These are phyloP conservation scores for Bothriochloa decipiens DNA, from an alignment of 176 grass and related monocot genomes.

Conservation along the genomic window DNA sequence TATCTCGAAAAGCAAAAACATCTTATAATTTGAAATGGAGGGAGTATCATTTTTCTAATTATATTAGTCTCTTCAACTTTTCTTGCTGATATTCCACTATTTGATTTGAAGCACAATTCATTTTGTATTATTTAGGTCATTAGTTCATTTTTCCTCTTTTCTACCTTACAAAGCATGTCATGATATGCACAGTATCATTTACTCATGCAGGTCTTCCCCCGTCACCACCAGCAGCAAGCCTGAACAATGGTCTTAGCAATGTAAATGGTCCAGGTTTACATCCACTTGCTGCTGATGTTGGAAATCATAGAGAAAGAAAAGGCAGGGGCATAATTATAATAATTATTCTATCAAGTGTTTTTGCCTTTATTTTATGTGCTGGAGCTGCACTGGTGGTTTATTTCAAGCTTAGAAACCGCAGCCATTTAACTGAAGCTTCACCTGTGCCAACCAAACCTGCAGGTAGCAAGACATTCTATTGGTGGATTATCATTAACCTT, in stretches of 20 bases:
- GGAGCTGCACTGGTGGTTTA: slow-evolving; percentile 69
- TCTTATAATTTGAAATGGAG: no score
- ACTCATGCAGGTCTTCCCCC: slow-evolving; percentile 79
- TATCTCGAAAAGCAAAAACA: no score
- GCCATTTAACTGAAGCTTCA: slow-evolving; percentile 49
- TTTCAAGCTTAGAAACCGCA: slow-evolving; percentile 63
- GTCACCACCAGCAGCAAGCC: slow-evolving; percentile 58
- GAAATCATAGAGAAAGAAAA: slow-evolving; percentile 67
- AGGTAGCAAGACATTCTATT: slow-evolving; percentile 60
- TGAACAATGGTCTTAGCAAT: slow-evolving; percentile 67
- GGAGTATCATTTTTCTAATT: slow-evolving; percentile 8
- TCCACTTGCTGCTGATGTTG: slow-evolving; percentile 75
- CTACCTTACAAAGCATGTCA: slow-evolving; percentile 1
- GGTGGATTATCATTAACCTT: slow-evolving; percentile 9
- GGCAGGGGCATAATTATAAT: slow-evolving; percentile 62
- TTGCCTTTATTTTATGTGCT: slow-evolving; percentile 72
- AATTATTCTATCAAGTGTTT: slow-evolving; percentile 81
- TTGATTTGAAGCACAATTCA: slow-evolving; percentile 20
- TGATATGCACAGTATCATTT: slow-evolving; percentile 25
- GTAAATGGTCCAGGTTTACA: slow-evolving; percentile 46
- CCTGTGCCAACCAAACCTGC: slow-evolving; percentile 53
- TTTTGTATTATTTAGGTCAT: slow-evolving; percentile 19
- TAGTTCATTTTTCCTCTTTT: slow-evolving; percentile 28
- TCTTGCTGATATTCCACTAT: slow-evolving; percentile 31
- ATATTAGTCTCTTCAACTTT: slow-evolving; percentile 33